Evolutionary conservation across 805 yeast genomes (phyloP), one percentile per base, ranked within the genome.

Genomic region (Ogataea wickerhamii): DNA sequence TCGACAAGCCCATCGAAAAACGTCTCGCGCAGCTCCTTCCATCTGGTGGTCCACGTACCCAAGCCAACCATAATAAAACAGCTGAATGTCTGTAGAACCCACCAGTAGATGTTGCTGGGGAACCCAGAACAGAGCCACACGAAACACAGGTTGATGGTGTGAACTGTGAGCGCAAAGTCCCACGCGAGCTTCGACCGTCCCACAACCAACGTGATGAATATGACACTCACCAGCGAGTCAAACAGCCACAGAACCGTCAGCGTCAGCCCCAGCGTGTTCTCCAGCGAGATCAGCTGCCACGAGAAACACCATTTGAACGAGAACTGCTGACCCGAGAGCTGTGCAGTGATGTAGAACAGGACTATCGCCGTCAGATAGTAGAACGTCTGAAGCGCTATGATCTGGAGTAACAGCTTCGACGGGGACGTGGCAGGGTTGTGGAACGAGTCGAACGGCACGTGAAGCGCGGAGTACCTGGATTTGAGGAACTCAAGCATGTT

Each of bases 151-250:
- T 91, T 82, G 35, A 93, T 73, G 17, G 83, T 77, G 60, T 93
- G 96, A 12, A 91, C 77, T 0, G 98, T 93, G n/a, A 91, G 56
- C 8, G 96, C 96, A 66, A 93, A 91, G 63, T 91, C 98, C 84
- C 96, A 84, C 0, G 97, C 98, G 34, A 91, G 66, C 59, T 91
- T 93, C 28, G 95, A 84, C 40, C 98, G 70, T 0, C 98, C 96
- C 10, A 91, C 96, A 19, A 91, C 79, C 2, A 89, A 63, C 1
- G 95, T 87, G 55, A 91, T 79, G 55, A 87, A 87, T 8, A 87
- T 60, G 1, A 88, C 96, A 49, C 95, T 82, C 28, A 93, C 66
- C 30, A 93, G 69, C 0, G 96, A 72, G 57, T 85, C 95, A 34
- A 87, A 60, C 12, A 91, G 66, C 98, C 98, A 91, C 40, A 89